Conservation (phyloP, 257 asterid species). For the Nicotiana knightiana region DNA sequence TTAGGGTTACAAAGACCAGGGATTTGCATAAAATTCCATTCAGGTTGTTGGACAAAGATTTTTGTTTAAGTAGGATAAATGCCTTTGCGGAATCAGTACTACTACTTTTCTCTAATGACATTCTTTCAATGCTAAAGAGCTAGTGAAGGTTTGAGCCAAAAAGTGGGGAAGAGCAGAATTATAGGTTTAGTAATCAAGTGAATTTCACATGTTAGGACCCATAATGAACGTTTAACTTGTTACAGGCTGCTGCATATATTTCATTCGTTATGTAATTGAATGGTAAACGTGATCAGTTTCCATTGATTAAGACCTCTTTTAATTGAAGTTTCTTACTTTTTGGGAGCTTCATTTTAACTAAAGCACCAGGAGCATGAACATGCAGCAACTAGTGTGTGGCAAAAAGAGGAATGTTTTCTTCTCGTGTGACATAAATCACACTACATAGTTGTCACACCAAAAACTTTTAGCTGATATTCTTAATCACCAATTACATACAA, state of each 20-base stretch:
- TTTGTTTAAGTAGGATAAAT: background rate
- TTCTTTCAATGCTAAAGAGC: background rate
- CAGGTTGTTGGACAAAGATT: background rate
- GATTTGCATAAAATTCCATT: conserved; percentile 23
- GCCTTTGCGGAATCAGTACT: background rate
- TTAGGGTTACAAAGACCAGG: conserved; percentile 17
- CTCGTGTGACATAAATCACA: background rate
- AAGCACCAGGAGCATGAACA: background rate
- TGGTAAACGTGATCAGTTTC: background rate
- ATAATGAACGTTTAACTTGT: background rate
- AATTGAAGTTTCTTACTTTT: background rate
- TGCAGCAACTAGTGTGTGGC: background rate
- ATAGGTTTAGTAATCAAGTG: background rate
- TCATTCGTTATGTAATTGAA: background rate
- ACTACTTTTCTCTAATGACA: background rate
- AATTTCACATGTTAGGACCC: background rate
- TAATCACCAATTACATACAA: too few relatives aligned
- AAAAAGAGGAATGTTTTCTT: background rate
- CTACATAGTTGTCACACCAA: background rate
- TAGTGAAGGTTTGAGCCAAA: background rate
- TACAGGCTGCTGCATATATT: background rate
- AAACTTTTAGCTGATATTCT: too few relatives aligned
- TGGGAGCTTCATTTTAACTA: background rate
- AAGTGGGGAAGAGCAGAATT: background rate
- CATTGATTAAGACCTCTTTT: background rate